phyloP scores from a whole-genome alignment of 176 grass and related monocot species.

The Alopecurus myosuroides region DNA sequence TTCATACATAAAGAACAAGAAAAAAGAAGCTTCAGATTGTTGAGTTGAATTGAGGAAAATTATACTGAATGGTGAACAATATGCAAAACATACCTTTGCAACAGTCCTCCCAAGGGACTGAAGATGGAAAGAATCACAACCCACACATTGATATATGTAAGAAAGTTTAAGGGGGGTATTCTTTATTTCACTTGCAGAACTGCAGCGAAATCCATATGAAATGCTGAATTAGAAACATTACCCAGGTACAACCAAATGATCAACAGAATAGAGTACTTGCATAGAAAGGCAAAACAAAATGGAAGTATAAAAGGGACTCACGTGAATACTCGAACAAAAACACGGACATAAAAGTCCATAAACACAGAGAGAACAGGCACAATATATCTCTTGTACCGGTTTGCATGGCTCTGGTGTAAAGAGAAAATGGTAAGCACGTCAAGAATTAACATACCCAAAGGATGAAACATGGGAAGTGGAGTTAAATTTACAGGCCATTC shows the following conservation, averaged over 20 bases:
- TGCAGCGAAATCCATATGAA: constrained; percentile 37
- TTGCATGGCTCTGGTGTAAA: constrained; percentile 84
- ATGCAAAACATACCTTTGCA: constrained; percentile 51
- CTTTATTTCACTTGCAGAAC: constrained; percentile 90
- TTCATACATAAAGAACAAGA: constrained; percentile 18
- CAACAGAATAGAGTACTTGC: not conserved
- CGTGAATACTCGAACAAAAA: constrained; percentile 98
- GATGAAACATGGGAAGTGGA: constrained; percentile 3
- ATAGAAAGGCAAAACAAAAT: not conserved
- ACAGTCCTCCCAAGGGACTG: constrained; percentile 73
- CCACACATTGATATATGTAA: constrained; percentile 90
- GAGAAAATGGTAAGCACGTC: constrained; percentile 21
- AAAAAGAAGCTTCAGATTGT: constrained; percentile 19
- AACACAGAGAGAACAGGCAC: constrained; percentile 81
- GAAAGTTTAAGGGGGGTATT: constrained; percentile 95
- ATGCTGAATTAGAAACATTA: constrained; percentile 13
- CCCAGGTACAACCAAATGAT: constrained; percentile 5
- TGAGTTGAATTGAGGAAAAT: not conserved
- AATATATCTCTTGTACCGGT: constrained; percentile 91
- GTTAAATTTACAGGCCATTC: not conserved
- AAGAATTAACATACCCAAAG: not conserved
- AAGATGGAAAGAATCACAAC: constrained; percentile 99
- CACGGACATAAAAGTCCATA: constrained; percentile 95
- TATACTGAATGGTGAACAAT: not conserved
- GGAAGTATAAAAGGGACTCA: constrained; percentile 23